Conservation (phyloP, 225 moss, liverwort and hornwort genomes). For the Sphagnum contortum region DNA sequence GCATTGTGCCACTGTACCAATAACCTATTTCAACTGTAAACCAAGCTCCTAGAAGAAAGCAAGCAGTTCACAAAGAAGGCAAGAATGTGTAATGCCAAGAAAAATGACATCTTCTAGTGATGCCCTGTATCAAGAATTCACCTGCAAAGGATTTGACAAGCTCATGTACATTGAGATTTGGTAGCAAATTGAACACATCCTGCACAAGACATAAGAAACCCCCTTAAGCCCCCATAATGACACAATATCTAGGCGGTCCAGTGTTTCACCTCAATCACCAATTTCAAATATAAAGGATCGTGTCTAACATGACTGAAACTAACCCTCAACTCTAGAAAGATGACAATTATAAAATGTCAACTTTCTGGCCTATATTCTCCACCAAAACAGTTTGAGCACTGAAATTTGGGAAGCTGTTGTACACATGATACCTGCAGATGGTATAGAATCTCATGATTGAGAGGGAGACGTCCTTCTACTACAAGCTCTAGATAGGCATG, state of each 20-base stretch:
- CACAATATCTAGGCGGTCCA: background rate
- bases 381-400: background rate
- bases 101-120: too few species aligned
- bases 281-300: too few species aligned
- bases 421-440: slow-evolving; percentile 60
- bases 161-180: slow-evolving; percentile 95
- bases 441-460: slow-evolving; percentile 96
- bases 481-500: slow-evolving; percentile 94
- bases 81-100: too few species aligned
- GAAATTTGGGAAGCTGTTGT: background rate
- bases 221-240: background rate
- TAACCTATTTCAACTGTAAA: too few species aligned
- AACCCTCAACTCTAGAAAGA: too few species aligned
- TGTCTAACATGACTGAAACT: too few species aligned
- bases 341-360: background rate
- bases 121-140: slow-evolving; percentile 14
- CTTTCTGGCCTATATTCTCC: too few species aligned
- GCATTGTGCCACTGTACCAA: too few species aligned
- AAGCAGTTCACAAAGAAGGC: too few species aligned
- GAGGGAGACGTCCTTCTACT: slow-evolving; percentile 85
- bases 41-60: too few species aligned
- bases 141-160: slow-evolving; percentile 95
- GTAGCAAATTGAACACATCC: slow-evolving; percentile 97
- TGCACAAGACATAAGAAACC: slow-evolving; percentile 24
- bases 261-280: too few species aligned